These are phyloP conservation scores for Chlamydomonas applanata DNA, from an alignment of 139 green algal species.

Conservation along the genomic window DNA sequence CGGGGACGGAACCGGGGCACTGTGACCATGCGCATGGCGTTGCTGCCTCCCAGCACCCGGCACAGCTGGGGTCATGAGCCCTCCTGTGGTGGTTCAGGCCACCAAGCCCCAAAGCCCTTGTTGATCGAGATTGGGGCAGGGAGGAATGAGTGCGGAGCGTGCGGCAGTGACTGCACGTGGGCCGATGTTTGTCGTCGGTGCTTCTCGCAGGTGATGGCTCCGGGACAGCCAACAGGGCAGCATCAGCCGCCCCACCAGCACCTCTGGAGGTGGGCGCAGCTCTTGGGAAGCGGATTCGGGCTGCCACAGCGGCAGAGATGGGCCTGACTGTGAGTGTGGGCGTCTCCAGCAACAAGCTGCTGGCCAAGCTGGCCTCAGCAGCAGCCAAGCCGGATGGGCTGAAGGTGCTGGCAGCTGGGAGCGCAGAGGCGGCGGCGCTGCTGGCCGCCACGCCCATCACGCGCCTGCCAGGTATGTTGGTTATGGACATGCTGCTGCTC, in stretches of 20 bases:
- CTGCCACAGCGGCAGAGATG: conserved; percentile 30
- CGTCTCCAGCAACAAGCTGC: conserved; percentile 66
- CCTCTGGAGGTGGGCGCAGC: neutral
- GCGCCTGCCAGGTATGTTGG: conserved; percentile 36
- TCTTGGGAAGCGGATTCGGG: conserved; percentile 14
- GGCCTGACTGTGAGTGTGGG: conserved; percentile 54
- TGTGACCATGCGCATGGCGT: no score
- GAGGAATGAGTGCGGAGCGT: no score
- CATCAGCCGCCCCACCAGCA: neutral
- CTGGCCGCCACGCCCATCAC: conserved; percentile 28
- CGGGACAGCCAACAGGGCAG: no score
- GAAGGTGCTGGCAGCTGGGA: conserved; percentile 10
- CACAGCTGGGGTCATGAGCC: no score
- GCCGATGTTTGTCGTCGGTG: no score
- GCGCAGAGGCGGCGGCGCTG: conserved; percentile 19
- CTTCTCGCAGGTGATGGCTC: no score
- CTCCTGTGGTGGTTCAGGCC: no score
- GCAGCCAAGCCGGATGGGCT: conserved; percentile 70
- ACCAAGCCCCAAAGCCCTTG: no score
- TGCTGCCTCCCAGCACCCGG: no score
- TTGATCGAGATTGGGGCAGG: no score
- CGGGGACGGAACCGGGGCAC: no score
- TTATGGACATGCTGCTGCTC: neutral
- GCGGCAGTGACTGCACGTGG: no score
- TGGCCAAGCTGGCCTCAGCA: conserved; percentile 63